Base-by-base conservation (phyloP, 257 asterid genomes). In the Solanum tarijense region DNA sequence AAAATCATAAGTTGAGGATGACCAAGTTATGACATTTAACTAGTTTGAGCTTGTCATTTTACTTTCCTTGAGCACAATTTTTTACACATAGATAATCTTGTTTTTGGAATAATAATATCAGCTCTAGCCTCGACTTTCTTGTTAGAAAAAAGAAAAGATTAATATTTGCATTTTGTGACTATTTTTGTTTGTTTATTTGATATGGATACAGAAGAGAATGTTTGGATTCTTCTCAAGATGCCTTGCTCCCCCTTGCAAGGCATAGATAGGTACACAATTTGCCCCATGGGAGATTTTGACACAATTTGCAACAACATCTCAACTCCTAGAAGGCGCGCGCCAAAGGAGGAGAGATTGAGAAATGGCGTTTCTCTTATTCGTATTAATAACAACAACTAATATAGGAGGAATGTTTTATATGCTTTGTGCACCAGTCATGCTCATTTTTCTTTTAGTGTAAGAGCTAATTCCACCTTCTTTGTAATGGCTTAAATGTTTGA, bases 141-240 rank as follows among this genome's bases (percentile, higher is more conserved):
- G 11, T 68, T 68, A 27, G 5, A 27, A 11, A 66, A 7, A 14
- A 69, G 9, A 31, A 69, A 31, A 25, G 16, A 39, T 12, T 76
- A 76, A n/a, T 78, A 78, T 7, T n/a, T 78, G 25, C 66, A 43
- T 79, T 79, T n/a, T 27, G 16, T 79, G 65, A 43, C 65, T 55
- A 5, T 25, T 79, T 43, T 62, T 31, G 12, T 9, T 48, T 68
- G 72, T 2, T 65, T 23, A 9, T 27, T 75, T 87, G 21, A 52
- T 18, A 46, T 86, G 38, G 7, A 21, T 91, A 94, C 97, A 96
- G 99, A 94, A 94, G 91, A 94, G 89, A 82, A 91, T 93, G 92
- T 90, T 95, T 90, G 98, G 98, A 75, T 94, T 96, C 94, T 93
- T 96, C 81, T 94, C 98, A 62, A 92, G 95, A 89, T 96, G 99